phyloP scores from a whole-genome alignment of 257 asterid genomes.

The Verbena officinalis region DNA sequence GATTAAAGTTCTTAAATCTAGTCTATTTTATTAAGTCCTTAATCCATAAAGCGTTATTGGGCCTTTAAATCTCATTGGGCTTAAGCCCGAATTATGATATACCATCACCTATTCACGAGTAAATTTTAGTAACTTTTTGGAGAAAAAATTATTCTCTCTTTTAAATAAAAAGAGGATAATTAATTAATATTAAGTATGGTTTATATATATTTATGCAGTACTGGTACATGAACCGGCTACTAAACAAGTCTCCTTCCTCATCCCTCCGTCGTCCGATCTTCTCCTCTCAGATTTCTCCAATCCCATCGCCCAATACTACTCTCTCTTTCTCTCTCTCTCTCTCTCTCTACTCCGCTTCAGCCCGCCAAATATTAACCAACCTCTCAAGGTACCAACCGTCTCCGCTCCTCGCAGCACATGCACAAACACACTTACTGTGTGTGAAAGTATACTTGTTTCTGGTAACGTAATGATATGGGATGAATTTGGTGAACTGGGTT shows the following conservation, averaged over 20 bases:
- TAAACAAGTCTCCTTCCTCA: conserved; percentile 29
- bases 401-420: conserved; percentile 4
- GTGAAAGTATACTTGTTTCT: background rate
- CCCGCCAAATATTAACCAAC: conserved; percentile 58
- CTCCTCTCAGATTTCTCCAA: conserved; percentile 45
- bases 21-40: no score
- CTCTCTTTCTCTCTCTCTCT: background rate
- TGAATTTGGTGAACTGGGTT: conserved; percentile 14
- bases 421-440: conserved; percentile 13
- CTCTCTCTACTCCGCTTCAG: conserved; percentile 5
- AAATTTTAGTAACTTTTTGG: no score
- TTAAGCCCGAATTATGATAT: no score
- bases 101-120: no score
- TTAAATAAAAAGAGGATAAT: no score
- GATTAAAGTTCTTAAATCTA: no score
- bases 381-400: conserved; percentile 25
- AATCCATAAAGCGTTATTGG: no score
- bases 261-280: conserved; percentile 67
- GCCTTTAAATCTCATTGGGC: no score
- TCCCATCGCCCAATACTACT: conserved; percentile 41
- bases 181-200: background rate
- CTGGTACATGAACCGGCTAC: background rate
- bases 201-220: background rate
- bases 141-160: no score
- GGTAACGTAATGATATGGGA: background rate